phyloP scores from a whole-genome alignment of 495 filamentous ascomycete species.

The Penicillium pulvis region DNA sequence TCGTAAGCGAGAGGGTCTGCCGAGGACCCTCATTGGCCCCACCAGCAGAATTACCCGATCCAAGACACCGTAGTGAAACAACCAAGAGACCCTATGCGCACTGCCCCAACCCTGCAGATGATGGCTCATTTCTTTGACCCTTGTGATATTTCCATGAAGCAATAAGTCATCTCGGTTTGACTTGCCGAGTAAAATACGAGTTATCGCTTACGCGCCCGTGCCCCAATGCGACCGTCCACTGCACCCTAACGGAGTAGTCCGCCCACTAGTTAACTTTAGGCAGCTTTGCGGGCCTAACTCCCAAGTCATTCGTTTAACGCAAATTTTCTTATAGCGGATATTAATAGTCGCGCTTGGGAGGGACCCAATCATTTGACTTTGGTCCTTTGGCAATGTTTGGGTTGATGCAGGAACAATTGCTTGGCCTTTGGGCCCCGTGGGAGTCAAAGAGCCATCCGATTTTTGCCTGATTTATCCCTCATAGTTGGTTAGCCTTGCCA shows the following conservation, averaged over 20 bases:
- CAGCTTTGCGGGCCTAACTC: not conserved
- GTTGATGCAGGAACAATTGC: constrained; percentile 6
- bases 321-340: not conserved
- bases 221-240: constrained; percentile 15
- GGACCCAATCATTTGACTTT: constrained; percentile 1
- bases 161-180: constrained; percentile 1
- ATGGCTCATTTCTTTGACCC: not conserved
- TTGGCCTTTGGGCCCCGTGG: not conserved
- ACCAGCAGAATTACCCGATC: not conserved
- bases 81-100: not conserved
- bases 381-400: not conserved
- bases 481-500: no score
- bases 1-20: not conserved
- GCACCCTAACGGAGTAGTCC: constrained; percentile 8
- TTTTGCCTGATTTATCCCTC: no score
- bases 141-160: not conserved
- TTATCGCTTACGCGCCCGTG: not conserved
- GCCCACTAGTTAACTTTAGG: not conserved
- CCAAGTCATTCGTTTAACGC: not conserved
- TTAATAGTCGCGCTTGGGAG: constrained; percentile 2
- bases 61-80: not conserved
- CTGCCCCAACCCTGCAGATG: not conserved
- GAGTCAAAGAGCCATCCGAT: no score
- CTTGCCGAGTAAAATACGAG: not conserved
- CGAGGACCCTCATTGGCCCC: not conserved